A percentile compares a stretch with the other conserved stretches of the same genome.
Conservation (phyloP, 768 basidiomycete genomes). For the Mycena maculata region DNA sequence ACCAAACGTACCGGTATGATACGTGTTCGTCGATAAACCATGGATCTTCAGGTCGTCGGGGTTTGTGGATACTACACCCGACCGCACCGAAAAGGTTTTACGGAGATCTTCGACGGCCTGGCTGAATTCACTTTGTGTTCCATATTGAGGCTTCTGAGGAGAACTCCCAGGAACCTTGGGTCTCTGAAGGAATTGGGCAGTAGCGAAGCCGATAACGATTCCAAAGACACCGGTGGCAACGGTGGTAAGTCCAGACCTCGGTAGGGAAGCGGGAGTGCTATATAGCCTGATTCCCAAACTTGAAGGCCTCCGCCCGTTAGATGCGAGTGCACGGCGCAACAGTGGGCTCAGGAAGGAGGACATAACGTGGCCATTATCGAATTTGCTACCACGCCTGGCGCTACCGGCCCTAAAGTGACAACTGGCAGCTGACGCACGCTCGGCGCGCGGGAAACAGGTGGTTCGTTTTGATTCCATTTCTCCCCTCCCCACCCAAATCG, state of each 20-base stretch:
- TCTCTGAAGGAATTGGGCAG: not conserved
- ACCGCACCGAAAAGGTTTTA: slow-evolving; percentile 1
- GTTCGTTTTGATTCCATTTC: too few relatives aligned
- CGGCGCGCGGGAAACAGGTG: too few relatives aligned
- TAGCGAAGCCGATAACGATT: slow-evolving; percentile 19
- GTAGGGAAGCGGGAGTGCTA: not conserved
- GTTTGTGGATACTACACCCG: slow-evolving; percentile 16
- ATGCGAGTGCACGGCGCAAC: not conserved
- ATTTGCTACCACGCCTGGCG: too few relatives aligned
- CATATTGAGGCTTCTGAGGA: not conserved
- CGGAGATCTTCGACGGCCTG: slow-evolving; percentile 13
- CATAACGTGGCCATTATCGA: too few relatives aligned
- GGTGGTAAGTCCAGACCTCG: not conserved
- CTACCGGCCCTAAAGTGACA: too few relatives aligned
- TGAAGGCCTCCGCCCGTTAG: not conserved
- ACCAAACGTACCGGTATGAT: slow-evolving; percentile 26
- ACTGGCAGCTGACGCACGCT: too few relatives aligned
- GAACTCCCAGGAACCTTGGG: not conserved
- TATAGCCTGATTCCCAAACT: not conserved
- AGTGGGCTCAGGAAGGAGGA: slow-evolving; percentile 18
- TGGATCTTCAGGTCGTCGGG: slow-evolving; percentile 20
- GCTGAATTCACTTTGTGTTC: slow-evolving; percentile 14
- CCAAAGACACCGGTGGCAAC: slow-evolving; percentile 12
- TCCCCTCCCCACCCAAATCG: too few relatives aligned
- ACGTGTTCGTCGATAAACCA: slow-evolving; percentile 22